Evolutionary conservation across 495 filamentous ascomycete species (phyloP), one percentile per base, ranked within the genome.

Genomic region (Aspergillus steynii): DNA sequence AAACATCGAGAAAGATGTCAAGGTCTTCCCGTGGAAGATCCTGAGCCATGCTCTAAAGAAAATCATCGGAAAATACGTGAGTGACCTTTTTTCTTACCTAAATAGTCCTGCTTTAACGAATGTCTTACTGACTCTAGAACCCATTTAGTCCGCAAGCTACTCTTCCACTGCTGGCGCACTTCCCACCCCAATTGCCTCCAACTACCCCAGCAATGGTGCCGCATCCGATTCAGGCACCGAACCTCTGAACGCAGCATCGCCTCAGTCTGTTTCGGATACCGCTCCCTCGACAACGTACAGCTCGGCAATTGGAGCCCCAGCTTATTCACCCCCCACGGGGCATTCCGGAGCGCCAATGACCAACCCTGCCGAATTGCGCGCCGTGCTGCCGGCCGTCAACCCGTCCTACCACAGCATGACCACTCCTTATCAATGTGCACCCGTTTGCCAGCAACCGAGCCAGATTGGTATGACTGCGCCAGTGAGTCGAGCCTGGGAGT

Each of bases 1-100:
- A 47, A 96, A 97, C 66, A 99, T 99, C 65, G 95, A 97, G 80
- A 99, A 99, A 76, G 93, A 97, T 67, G 91, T 99, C 66, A 99
- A 99, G 74, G 95, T 97, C 5, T 99, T 98, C 70, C 87, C 91
- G 10, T 99, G 95, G 96, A 91, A 88, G 69, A 89, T 90, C 53
- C 77, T 99, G 12, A 81, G 80, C 12, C 82, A 84, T 49, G 93
- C 95, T 0, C 77, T 99, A 57, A 95, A 92, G 82, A 99, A 99
- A 78, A 97, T 98, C 68, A 96, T 98, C 71, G 88, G 90, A 62
- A 99, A 99, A 93, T 99, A 98, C 75, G 90, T 90, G 75, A 82
- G 89, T 85, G n/a, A 47, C 26, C 26, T n/a, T 20, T 27, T 31
- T 26, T 26, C 27, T 29, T 25, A 8, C 42, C 5, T 20, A 32